Conservation (phyloP, 1,284 basidiomycete species). For the Ganoderma meredithae region DNA sequence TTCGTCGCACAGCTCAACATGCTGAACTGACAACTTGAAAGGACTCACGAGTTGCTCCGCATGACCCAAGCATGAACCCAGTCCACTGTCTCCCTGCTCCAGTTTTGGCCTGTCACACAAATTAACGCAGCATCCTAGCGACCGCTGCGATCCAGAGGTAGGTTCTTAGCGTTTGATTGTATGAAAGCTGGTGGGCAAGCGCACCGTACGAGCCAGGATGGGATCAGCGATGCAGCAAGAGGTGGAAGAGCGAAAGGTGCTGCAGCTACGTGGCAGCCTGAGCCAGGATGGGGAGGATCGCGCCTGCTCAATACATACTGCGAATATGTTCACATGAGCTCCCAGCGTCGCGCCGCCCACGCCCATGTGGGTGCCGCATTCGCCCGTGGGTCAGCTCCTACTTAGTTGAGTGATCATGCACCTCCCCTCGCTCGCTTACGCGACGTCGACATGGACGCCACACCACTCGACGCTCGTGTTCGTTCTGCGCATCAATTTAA, state of each 20-base stretch:
- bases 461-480: background rate
- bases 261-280: background rate
- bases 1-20: background rate
- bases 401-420: conserved; percentile 3
- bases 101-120: background rate
- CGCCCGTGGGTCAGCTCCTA: background rate
- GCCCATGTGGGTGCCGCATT: background rate
- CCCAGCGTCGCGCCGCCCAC: background rate
- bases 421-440: background rate
- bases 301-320: background rate
- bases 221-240: conserved; percentile 1
- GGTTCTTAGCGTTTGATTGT: background rate
- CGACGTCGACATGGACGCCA: background rate
- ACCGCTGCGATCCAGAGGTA: conserved; percentile 3
- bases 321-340: background rate
- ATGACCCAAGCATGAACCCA: background rate
- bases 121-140: background rate
- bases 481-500: conserved; percentile 8
- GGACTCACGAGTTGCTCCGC: background rate
- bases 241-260: background rate
- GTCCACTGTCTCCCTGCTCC: background rate
- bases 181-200: background rate
- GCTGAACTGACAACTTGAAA: background rate
- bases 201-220: background rate
- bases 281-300: background rate